Percentiles rank a stretch among this genome's conserved stretches.
These are phyloP conservation scores for Wickerhamomyces subpelliculosus DNA, from an alignment of 805 yeast species.

Conservation along the genomic window DNA sequence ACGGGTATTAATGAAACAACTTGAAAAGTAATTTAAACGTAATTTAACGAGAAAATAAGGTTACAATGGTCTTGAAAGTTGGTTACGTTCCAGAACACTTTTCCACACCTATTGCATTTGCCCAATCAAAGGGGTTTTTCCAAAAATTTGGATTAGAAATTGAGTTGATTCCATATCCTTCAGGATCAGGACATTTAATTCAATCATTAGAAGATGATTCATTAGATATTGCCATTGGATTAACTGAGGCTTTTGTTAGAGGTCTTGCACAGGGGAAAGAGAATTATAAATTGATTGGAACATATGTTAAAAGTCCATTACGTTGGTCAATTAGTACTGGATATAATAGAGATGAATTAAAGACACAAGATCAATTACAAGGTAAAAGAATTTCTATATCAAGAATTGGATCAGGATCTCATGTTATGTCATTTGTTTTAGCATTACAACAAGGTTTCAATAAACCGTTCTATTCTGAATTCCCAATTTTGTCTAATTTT, in stretches of 20 bases:
- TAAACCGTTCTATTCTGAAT: conserved; percentile 42
- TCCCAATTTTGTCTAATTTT: conserved; percentile 59
- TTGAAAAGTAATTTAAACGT: too few species aligned
- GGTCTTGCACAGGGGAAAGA: conserved; percentile 53
- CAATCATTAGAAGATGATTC: conserved; percentile 56
- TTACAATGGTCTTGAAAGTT: conserved; percentile 38
- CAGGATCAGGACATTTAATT: conserved; percentile 86
- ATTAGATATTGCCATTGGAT: conserved; percentile 78
- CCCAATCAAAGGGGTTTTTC: conserved; percentile 53
- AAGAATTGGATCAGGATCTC: conserved; percentile 87
- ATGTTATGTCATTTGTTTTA: conserved; percentile 83
- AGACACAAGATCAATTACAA: conserved; percentile 43
- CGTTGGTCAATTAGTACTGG: conserved; percentile 92
- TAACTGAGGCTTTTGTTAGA: conserved; percentile 86
- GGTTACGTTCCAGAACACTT: conserved; percentile 93
- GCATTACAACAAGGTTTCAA: conserved; percentile 54
- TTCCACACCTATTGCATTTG: conserved; percentile 78
- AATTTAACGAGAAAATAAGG: too few species aligned
- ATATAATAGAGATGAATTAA: conserved; percentile 45
- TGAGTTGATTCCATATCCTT: conserved; percentile 62
- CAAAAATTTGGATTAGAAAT: conserved; percentile 42
- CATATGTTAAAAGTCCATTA: conserved; percentile 80
- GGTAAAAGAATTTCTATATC: conserved; percentile 70
- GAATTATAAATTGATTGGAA: conserved; percentile 62
- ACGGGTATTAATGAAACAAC: too few species aligned